phyloP scores from a whole-genome alignment of 768 basidiomycete species.

The Porpolomopsis calyptriformis region DNA sequence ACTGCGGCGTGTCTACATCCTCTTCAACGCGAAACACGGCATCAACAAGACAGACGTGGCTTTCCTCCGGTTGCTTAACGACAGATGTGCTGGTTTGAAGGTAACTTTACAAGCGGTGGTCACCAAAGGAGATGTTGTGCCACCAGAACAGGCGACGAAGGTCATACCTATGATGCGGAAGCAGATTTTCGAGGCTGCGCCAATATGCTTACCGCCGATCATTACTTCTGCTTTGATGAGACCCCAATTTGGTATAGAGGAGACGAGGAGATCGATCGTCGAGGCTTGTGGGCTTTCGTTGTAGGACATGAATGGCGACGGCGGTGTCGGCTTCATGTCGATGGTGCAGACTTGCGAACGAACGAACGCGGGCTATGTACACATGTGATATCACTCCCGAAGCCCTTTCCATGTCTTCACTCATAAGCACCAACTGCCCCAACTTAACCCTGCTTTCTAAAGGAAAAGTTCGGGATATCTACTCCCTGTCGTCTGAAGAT shows the following conservation, averaged over 20 bases:
- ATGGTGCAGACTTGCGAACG: too few relatives aligned
- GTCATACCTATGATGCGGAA: constrained; percentile 33
- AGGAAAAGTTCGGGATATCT: constrained; percentile 97
- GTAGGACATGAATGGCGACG: constrained; percentile 1
- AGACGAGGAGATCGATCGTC: constrained; percentile 45
- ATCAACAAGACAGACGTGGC: constrained; percentile 43
- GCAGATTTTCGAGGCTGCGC: constrained; percentile 43
- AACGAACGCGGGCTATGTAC: too few relatives aligned
- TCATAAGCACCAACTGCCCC: constrained; percentile 49
- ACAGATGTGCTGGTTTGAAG: constrained; percentile 24
- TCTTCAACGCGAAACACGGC: constrained; percentile 60
- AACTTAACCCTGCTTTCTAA: constrained; percentile 62
- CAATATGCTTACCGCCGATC: constrained; percentile 58
- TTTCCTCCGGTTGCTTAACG: constrained; percentile 49
- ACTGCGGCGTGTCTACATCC: constrained; percentile 57
- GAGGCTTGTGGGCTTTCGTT: constrained; percentile 42
- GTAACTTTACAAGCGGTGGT: constrained; percentile 64
- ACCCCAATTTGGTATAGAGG: constrained; percentile 45
- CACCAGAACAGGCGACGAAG: constrained; percentile 21
- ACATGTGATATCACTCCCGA: too few relatives aligned
- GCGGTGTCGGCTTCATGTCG: too few relatives aligned
- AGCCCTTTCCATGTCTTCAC: too few relatives aligned
- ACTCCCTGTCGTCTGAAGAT: constrained; percentile 57
- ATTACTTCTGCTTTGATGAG: constrained; percentile 43
- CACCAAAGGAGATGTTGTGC: constrained; percentile 56